phyloP scores from a whole-genome alignment of 2,329 filamentous ascomycete species.

The Dothideomycetes sp. region DNA sequence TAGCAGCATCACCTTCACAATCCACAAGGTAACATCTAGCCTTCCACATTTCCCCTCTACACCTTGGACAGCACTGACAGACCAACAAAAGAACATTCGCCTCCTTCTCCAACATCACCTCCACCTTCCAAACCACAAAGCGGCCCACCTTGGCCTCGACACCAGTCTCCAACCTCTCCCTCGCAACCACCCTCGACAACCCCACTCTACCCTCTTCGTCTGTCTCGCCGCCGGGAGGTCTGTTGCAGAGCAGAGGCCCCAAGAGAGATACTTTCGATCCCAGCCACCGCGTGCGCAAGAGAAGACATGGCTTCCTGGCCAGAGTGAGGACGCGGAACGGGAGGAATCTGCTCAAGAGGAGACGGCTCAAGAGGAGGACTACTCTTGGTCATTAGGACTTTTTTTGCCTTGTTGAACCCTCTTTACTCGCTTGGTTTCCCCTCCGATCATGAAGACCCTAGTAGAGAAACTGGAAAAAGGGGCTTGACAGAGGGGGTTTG shows the following conservation, averaged over 20 bases:
- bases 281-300: constrained; percentile 48
- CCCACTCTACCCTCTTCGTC: constrained; percentile 5
- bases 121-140: background rate
- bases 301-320: constrained; percentile 49
- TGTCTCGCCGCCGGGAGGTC: background rate
- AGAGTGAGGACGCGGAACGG: constrained; percentile 43
- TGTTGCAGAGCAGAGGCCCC: constrained; percentile 32
- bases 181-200: constrained; percentile 4
- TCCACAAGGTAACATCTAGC: background rate
- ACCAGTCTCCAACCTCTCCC: constrained; percentile 4
- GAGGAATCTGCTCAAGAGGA: constrained; percentile 41
- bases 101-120: constrained; percentile 1
- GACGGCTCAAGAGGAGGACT: constrained; percentile 42
- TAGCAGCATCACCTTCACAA: background rate
- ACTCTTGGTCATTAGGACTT: constrained; percentile 38
- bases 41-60: no score
- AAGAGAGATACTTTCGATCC: constrained; percentile 48
- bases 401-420: background rate
- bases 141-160: constrained; percentile 7
- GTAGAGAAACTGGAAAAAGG: no score
- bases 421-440: no score
- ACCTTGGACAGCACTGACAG: background rate
- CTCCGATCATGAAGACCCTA: no score
- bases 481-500: no score
- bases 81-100: background rate